Base-by-base conservation (phyloP, 2,329 filamentous ascomycete species). In the Colletotrichum cuscutae region DNA sequence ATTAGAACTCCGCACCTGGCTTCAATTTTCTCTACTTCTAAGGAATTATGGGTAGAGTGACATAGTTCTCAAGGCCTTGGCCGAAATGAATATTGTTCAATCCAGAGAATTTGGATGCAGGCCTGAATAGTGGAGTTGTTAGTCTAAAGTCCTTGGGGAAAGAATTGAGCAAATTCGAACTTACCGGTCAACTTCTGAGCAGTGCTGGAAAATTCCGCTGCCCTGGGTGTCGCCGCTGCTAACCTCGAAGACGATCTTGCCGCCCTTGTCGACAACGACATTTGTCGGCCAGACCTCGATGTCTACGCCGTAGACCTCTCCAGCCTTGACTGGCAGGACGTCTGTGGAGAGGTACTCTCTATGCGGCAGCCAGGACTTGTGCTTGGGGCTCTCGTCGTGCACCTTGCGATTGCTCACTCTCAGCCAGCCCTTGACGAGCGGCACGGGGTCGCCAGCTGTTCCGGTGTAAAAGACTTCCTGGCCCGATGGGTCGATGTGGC, bases 211-310 rank as follows among this genome's bases (percentile, higher is more conserved):
- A 28, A 90, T 84, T 0, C 89, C 90, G 42, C 83, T 85, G 0
- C 90, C 90, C 74, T 91, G 89, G 0, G 90, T 91, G 79, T 92
- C 90, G 1, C 87, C 87, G 56, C 83, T 85, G 6, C 84, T 79
- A 3, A 91, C 82, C 78, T 91, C 89, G 54, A 92, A 85, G 2
- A 90, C 83, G 19, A 91, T 76, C 76, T 82, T 85, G 0, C 84
- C 87, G 0, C 89, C 89, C 42, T 79, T 77, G 28, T 80, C 79
- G 11, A 81, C 75, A 32, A 91, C 81, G 0, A 92, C 89, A 72
- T 90, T 90, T 0, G 90, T 92, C 0, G 90, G 90, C 91, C 90
- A 92, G 0, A 92, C 78, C 78, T 92, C 90, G 0, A 92, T 82
- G 73, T 92, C 90, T 0, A 92, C 88, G 0, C 78, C 80, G 76